Evolutionary conservation across 805 yeast genomes (phyloP).

Genomic region (Lipomyces yamanashiensis): DNA sequence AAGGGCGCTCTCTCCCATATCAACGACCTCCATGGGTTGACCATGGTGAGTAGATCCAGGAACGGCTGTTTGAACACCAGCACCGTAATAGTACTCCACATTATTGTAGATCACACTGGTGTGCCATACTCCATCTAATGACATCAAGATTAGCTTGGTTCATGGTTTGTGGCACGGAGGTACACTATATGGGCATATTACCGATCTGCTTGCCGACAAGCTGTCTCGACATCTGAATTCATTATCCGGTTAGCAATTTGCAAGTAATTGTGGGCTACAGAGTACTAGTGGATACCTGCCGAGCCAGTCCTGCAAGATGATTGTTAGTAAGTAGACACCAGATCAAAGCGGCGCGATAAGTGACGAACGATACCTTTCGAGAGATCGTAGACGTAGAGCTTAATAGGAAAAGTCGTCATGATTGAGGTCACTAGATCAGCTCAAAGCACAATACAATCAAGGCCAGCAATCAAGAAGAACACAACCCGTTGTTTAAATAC

Average conservation of each 20-base stretch:
- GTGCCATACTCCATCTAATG: constrained; percentile 67
- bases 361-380: constrained; percentile 45
- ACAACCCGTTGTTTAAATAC: not conserved
- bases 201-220: constrained; percentile 53
- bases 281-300: constrained; percentile 41
- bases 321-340: not conserved
- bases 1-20: constrained; percentile 58
- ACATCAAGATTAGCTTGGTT: not conserved
- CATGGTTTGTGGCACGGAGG: constrained; percentile 29
- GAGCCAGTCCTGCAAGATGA: constrained; percentile 56
- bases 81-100: constrained; percentile 64
- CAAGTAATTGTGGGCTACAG: not conserved
- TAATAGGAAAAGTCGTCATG: constrained; percentile 45
- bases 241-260: not conserved
- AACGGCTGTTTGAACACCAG: constrained; percentile 55
- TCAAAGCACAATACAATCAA: too few relatives aligned
- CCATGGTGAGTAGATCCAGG: constrained; percentile 69
- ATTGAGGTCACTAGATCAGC: not conserved
- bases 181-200: not conserved
- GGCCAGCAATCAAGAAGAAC: not conserved
- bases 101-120: constrained; percentile 60
- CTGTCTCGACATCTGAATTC: constrained; percentile 47
- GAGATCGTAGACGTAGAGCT: constrained; percentile 66
- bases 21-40: constrained; percentile 56
- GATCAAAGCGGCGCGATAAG: not conserved